Evolutionary conservation across 495 filamentous ascomycete genomes (phyloP).

Genomic region (Evernia prunastri): DNA sequence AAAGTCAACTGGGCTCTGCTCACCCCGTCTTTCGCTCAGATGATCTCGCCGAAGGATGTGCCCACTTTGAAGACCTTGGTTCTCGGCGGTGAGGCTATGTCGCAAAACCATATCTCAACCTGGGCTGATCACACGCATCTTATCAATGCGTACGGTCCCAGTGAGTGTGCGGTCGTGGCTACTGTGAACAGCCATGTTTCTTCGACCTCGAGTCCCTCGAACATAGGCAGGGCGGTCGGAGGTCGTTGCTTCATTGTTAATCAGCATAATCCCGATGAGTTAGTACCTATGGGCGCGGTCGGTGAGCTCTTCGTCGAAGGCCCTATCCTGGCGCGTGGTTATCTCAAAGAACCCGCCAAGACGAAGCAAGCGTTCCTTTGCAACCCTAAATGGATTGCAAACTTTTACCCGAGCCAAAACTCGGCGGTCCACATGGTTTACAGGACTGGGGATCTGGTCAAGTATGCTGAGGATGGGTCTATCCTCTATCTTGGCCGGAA

Average conservation of each 20-base stretch:
- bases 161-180: constrained; percentile 38
- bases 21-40: constrained; percentile 38
- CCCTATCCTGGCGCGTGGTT: constrained; percentile 52
- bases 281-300: constrained; percentile 53
- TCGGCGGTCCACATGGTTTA: constrained; percentile 22
- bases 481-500: constrained; percentile 27
- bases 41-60: constrained; percentile 33
- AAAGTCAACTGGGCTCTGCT: constrained; percentile 36
- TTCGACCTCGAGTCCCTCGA: constrained; percentile 19
- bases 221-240: constrained; percentile 37
- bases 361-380: constrained; percentile 50
- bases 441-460: constrained; percentile 33
- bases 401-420: background rate
- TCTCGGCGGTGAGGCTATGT: constrained; percentile 41
- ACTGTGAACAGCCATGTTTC: constrained; percentile 27
- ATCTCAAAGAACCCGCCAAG: constrained; percentile 51
- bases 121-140: constrained; percentile 43
- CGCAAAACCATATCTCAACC: constrained; percentile 32
- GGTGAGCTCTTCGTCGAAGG: constrained; percentile 65
- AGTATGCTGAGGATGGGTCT: constrained; percentile 24
- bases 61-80: constrained; percentile 34
- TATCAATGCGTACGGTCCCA: constrained; percentile 54
- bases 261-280: constrained; percentile 46
- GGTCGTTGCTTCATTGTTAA: constrained; percentile 55
- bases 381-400: constrained; percentile 42